Evolutionary conservation across 768 basidiomycete species (phyloP), one percentile per base, ranked within the genome.

Genomic region (Lentinula boryana): DNA sequence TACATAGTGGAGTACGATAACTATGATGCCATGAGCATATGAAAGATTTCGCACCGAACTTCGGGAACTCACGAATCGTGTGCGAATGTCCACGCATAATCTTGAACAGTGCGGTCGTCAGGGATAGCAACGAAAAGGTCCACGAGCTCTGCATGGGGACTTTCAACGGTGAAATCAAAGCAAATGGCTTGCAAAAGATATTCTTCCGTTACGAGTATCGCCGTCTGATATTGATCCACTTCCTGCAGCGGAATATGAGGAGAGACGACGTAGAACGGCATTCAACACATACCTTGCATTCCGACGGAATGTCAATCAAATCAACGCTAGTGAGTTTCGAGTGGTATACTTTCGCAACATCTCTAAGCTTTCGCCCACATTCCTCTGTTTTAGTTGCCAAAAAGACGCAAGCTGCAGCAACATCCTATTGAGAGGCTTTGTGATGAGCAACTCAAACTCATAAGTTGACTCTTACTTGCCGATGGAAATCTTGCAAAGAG

Each of bases 371-470:
- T 56, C 92, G 79, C 36, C 89, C 89, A 65, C 89, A 93, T 72
- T 94, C 92, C 70, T 94, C 92, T 1, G 91, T 93, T 71, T 94
- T 94, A n/a, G 92, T 92, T 0, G 92, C 89, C 61, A 94, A 80
- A 68, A 94, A 94, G 62, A 94, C 84, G 70, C 91, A 93, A 4
- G 92, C 80, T 12, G 89, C 91, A 32, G 93, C 91, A 44, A 92
- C 86, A 65, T 91, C 87, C 92, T 94, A 63, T 63, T 59, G 32
- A 63, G 38, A 61, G 44, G 58, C 57, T 55, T 52, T 54, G 40
- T 7, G 21, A 56, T 43, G 40, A 56, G 23, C 18, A 63, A 60
- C 63, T 50, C 59, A 43, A 61, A 63, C 23, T 52, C 10, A 55
- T 4, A 36, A 46, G 63, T n/a, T 48, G 62, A 40, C 36, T 40